Percentiles rank a stretch among this genome's conserved stretches.
phyloP scores from a whole-genome alignment of 2,329 filamentous ascomycete species.

The Epichloe glyceriae region DNA sequence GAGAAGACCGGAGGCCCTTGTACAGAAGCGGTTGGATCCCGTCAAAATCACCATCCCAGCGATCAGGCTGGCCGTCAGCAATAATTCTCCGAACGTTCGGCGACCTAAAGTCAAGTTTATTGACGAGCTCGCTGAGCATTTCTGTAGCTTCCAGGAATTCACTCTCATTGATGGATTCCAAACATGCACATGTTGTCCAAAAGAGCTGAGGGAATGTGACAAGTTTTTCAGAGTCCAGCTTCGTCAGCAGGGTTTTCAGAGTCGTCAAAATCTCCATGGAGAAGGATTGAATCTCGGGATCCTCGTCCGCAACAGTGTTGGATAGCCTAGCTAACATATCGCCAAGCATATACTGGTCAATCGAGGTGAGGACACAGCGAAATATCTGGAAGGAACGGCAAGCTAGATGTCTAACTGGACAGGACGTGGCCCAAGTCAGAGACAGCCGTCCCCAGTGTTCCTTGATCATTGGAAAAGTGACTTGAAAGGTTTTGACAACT shows the following conservation, averaged over 20 bases:
- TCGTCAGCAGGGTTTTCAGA: constrained; percentile 78
- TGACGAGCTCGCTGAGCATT: constrained; percentile 79
- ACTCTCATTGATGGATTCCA: constrained; percentile 91
- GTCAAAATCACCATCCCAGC: constrained; percentile 83
- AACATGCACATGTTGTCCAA: constrained; percentile 92
- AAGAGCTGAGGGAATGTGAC: constrained; percentile 90
- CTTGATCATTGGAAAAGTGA: constrained; percentile 74
- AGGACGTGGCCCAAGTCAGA: constrained; percentile 91
- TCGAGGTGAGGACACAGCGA: constrained; percentile 76
- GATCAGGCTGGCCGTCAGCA: constrained; percentile 63
- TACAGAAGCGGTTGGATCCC: constrained; percentile 77
- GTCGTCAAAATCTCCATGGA: constrained; percentile 97
- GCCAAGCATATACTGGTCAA: constrained; percentile 88
- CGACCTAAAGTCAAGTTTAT: constrained; percentile 69
- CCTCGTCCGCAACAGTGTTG: constrained; percentile 93
- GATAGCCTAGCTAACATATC: constrained; percentile 93
- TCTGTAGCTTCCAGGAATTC: constrained; percentile 86
- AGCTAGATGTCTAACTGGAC: constrained; percentile 84
- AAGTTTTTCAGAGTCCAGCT: constrained; percentile 66
- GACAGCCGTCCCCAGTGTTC: constrained; percentile 86
- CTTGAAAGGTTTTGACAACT: constrained; percentile 73
- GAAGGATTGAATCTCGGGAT: constrained; percentile 88
- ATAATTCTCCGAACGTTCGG: constrained; percentile 56
- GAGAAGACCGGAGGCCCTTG: constrained; percentile 80
- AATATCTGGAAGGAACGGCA: constrained; percentile 98